Evolutionary conservation across 768 basidiomycete genomes (phyloP).

Genomic region (Hygrophoropsis aurantiaca): DNA sequence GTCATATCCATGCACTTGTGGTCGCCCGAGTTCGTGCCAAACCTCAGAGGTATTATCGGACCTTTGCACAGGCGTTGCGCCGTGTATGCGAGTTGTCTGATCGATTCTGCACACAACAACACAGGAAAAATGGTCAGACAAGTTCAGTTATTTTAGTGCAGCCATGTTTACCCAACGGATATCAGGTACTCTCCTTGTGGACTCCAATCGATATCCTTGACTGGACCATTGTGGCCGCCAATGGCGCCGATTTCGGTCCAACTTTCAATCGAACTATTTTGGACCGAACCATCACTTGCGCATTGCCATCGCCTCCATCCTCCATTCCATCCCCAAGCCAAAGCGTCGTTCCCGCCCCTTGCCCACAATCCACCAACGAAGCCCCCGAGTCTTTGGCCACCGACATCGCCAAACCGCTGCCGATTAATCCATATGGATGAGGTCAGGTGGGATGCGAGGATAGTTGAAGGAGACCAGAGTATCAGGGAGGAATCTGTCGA

Average conservation of each 20-base stretch:
- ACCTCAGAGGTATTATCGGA: constrained; percentile 18
- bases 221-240: constrained; percentile 80
- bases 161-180: constrained; percentile 67
- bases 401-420: constrained; percentile 92
- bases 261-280: constrained; percentile 32
- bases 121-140: constrained; percentile 9
- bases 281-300: constrained; percentile 10
- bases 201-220: constrained; percentile 85
- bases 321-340: constrained; percentile 94
- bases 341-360: constrained; percentile 53
- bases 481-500: constrained; percentile 96
- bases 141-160: not conserved
- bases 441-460: constrained; percentile 32
- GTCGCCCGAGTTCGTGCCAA: constrained; percentile 90
- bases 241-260: constrained; percentile 84
- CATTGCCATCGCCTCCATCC: constrained; percentile 88
- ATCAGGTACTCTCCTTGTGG: constrained; percentile 83
- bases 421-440: constrained; percentile 86
- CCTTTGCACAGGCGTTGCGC: constrained; percentile 37
- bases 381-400: constrained; percentile 86
- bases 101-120: constrained; percentile 76
- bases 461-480: constrained; percentile 77
- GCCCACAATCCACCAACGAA: constrained; percentile 93
- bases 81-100: constrained; percentile 91
- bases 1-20: constrained; percentile 97